Percentiles rank a stretch among this genome's conserved stretches.
phyloP scores from a whole-genome alignment of 1,284 basidiomycete genomes.

The Meira nashicola region DNA sequence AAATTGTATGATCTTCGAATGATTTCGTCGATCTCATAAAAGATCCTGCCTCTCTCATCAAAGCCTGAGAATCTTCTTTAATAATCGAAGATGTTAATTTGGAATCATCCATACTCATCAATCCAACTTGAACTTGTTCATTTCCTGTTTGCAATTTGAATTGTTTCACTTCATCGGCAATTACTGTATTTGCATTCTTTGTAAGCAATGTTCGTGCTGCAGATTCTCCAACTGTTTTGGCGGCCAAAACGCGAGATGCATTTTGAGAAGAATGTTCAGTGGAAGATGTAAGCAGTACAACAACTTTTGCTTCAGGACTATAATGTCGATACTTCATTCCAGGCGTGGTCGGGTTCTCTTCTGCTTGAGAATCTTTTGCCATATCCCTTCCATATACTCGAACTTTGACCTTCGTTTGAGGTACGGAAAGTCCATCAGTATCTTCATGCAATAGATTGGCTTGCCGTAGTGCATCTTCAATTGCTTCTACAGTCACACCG shows the following conservation, averaged over 20 bases:
- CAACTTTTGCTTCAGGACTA: constrained; percentile 61
- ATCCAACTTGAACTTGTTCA: constrained; percentile 13
- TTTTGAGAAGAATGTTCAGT: neutral
- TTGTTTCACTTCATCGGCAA: neutral
- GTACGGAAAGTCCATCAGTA: neutral
- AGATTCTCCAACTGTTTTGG: neutral
- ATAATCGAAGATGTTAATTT: neutral
- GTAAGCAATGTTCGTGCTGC: neutral
- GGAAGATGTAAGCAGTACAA: constrained; percentile 22
- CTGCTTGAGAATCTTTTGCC: constrained; percentile 27
- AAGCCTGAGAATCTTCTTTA: neutral
- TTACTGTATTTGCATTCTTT: neutral
- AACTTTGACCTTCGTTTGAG: constrained; percentile 17
- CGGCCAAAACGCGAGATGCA: no score
- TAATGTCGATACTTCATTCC: constrained; percentile 99
- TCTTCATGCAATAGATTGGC: neutral
- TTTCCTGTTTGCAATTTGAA: neutral
- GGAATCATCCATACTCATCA: constrained; percentile 3
- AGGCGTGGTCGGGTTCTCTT: constrained; percentile 73
- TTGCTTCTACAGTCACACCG: constrained; percentile 82
- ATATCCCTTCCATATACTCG: constrained; percentile 48
- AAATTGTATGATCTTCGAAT: constrained; percentile 22
- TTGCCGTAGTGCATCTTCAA: constrained; percentile 22
- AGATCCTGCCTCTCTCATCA: neutral
- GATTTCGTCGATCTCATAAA: neutral